Conservation (phyloP, 106 monocot species). For the Dendrobium officinale region DNA sequence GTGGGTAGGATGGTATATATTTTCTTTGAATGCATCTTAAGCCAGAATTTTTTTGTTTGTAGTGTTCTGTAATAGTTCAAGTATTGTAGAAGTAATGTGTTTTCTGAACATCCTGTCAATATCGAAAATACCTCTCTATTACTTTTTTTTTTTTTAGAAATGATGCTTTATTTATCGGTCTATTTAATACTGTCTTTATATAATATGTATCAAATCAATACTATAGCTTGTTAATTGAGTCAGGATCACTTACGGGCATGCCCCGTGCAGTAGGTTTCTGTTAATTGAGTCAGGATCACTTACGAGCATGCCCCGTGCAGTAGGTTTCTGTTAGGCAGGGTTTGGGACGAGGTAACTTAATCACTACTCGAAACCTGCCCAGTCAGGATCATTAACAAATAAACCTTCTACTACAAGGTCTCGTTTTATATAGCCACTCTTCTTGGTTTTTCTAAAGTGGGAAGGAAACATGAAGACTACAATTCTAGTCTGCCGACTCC, state of each 20-base stretch:
- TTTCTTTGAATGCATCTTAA: background rate
- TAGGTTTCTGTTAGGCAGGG: background rate
- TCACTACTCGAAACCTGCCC: no score
- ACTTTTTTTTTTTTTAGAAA: background rate
- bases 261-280: background rate
- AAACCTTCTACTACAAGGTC: background rate
- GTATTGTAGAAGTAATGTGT: conserved; percentile 4
- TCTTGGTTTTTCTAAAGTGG: no score
- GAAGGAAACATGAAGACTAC: no score
- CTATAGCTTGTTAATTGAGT: background rate
- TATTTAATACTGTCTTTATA: background rate
- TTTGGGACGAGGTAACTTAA: background rate
- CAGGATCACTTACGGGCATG: background rate
- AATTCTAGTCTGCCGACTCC: background rate
- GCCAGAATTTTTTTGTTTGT: background rate
- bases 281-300: background rate
- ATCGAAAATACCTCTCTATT: background rate
- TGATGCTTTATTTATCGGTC: background rate
- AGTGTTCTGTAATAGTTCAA: background rate
- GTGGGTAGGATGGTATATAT: conserved; percentile 87
- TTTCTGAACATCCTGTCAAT: background rate
- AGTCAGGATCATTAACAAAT: background rate
- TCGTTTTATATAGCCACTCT: background rate
- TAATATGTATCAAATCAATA: background rate
- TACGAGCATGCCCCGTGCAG: background rate